Base-by-base conservation (phyloP, 1,284 basidiomycete genomes). In the Leccinum fuscescens region DNA sequence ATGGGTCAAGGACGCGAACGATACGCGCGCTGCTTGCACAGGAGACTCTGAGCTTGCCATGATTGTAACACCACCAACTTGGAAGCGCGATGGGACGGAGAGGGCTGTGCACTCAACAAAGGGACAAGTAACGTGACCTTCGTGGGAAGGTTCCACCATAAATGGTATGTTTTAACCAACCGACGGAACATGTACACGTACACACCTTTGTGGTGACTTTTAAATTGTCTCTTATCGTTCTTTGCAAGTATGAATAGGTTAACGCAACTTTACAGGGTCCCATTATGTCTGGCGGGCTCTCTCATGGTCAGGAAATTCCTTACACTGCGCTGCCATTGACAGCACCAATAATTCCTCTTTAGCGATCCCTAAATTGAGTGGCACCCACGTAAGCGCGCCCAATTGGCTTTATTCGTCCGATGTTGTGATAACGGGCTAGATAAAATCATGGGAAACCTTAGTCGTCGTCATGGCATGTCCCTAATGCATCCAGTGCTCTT, bases 1-100 rank as follows among this genome's bases (percentile, higher is more conserved):
- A 62, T 80, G 79, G 14, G 88, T 90, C 67, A 92, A 74, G 56
- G 86, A 84, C 56, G 89, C 82, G 74, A 90, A 90, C 22, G 88
- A 84, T 58, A 89, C 77, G 66, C 86, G 84, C 63, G 77, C 70
- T 58, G 72, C 66, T 61, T 71, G 62, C 24, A 73, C 54, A 55
- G 63, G 27, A 27, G 73, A 59, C 46, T 63, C 62, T 58, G 69
- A 62, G 62, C 54, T 67, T 29, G 67, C 56, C 70, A 72, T 72
- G 56, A 37, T 57, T 22, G 46, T 22, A 48, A 48, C 20, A 48
- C 44, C 44, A 46, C 17, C 44, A 1, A 46, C 11, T 35, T 35
- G 33, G 44, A 20, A 55, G 29, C 27, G 27, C 3, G 52, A 55
- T 31, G 11, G 42, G 42, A 44, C 5, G 55, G 37, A 27, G 53